Conservation (phyloP, 352 stramenopile species). For the Pythium sukuiense region DNA sequence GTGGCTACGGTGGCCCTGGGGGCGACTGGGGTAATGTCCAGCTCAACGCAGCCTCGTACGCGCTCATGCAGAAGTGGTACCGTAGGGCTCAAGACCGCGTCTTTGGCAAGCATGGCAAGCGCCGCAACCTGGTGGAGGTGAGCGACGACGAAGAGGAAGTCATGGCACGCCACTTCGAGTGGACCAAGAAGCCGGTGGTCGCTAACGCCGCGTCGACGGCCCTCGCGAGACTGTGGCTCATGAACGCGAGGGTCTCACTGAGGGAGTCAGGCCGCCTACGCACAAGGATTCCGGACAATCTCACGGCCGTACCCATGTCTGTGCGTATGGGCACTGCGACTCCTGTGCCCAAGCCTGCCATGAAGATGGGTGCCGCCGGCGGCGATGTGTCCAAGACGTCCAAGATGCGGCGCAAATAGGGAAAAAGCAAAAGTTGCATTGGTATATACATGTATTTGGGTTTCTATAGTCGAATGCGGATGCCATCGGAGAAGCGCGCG, state of each 20-base stretch:
- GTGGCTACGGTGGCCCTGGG: conserved; percentile 31
- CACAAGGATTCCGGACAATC: conserved; percentile 45
- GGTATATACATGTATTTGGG: conserved; percentile 8
- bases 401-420: conserved; percentile 67
- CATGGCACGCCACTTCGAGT: conserved; percentile 64
- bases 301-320: conserved; percentile 54
- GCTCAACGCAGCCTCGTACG: conserved; percentile 83
- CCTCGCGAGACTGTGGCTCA: conserved; percentile 81
- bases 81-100: conserved; percentile 87
- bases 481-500: neutral
- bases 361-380: conserved; percentile 77
- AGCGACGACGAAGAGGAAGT: conserved; percentile 88
- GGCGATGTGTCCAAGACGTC: conserved; percentile 52
- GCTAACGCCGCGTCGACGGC: conserved; percentile 81
- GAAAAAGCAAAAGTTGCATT: neutral
- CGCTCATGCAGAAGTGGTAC: conserved; percentile 93
- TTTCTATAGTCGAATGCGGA: conserved; percentile 6
- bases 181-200: conserved; percentile 69
- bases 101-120: conserved; percentile 71
- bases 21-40: conserved; percentile 58
- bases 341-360: conserved; percentile 63
- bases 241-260: conserved; percentile 62
- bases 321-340: conserved; percentile 49
- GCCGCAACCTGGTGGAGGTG: conserved; percentile 64
- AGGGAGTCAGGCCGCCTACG: conserved; percentile 42